phyloP scores from a whole-genome alignment of 164 flowering plant genomes.

The Nelumbo lutea region DNA sequence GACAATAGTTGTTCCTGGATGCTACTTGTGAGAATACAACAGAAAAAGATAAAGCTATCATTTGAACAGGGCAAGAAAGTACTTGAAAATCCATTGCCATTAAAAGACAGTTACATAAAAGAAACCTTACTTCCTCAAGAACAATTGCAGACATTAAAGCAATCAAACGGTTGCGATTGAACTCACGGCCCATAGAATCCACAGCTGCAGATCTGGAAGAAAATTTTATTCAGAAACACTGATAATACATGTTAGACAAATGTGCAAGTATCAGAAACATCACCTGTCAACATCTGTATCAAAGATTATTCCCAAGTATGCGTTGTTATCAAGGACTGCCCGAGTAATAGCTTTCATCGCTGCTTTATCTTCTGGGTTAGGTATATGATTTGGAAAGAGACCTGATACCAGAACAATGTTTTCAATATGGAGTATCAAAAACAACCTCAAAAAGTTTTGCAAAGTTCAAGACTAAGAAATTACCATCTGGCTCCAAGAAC shows the following conservation, averaged over 20 bases:
- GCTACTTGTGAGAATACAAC: constrained; percentile 38
- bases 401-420: constrained; percentile 36
- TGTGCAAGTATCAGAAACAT: constrained; percentile 5
- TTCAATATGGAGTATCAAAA: neutral
- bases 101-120: neutral
- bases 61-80: neutral
- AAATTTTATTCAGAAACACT: constrained; percentile 2
- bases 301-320: constrained; percentile 94
- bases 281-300: constrained; percentile 99
- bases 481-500: constrained; percentile 97
- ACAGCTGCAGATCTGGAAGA: constrained; percentile 93
- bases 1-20: constrained; percentile 95
- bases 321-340: constrained; percentile 85
- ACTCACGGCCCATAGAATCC: constrained; percentile 83
- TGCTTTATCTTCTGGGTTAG: constrained; percentile 92
- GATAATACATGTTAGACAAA: neutral
- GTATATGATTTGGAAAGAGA: constrained; percentile 93
- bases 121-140: constrained; percentile 70
- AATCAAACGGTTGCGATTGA: constrained; percentile 87
- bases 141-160: constrained; percentile 95
- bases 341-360: constrained; percentile 94
- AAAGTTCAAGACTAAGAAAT: constrained; percentile 4
- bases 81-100: neutral
- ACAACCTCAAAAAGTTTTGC: neutral
- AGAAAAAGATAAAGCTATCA: constrained; percentile 2